phyloP scores from a whole-genome alignment of 2,329 filamentous ascomycete genomes.

The Graphilbum sp. region DNA sequence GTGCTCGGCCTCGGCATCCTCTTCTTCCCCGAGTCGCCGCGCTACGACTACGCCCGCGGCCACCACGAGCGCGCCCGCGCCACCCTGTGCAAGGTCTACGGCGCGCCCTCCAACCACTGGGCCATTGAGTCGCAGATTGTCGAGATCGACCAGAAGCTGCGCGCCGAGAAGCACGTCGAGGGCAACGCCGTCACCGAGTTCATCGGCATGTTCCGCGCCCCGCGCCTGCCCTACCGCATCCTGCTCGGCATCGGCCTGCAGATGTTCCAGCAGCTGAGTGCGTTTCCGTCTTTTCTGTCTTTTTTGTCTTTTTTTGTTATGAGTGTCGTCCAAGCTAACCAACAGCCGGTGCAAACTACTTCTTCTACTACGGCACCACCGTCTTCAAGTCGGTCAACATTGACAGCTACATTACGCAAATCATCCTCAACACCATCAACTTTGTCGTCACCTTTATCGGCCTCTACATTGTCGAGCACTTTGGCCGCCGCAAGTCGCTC shows the following conservation, averaged over 20 bases:
- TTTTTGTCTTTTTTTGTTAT: not conserved
- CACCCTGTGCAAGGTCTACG: slow-evolving; percentile 6
- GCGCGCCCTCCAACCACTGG: slow-evolving; percentile 6
- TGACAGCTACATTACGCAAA: slow-evolving; percentile 48
- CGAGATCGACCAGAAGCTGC: slow-evolving; percentile 14
- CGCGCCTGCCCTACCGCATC: slow-evolving; percentile 47
- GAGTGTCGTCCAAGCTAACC: not conserved
- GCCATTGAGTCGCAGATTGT: slow-evolving; percentile 7
- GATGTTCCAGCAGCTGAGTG: slow-evolving; percentile 48
- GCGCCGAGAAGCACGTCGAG: slow-evolving; percentile 21
- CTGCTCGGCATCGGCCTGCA: slow-evolving; percentile 46
- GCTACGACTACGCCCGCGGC: slow-evolving; percentile 17
- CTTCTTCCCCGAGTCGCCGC: slow-evolving; percentile 37
- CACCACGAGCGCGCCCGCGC: slow-evolving; percentile 4
- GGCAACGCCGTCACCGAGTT: slow-evolving; percentile 24
- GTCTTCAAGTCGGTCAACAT: slow-evolving; percentile 54
- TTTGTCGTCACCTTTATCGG: slow-evolving; percentile 46
- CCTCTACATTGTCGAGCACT: slow-evolving; percentile 51
- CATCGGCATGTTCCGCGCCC: slow-evolving; percentile 11
- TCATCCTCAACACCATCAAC: slow-evolving; percentile 30
- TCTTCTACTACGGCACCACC: slow-evolving; percentile 45
- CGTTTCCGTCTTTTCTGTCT: not conserved
- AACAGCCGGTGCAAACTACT: slow-evolving; percentile 33
- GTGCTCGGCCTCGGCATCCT: slow-evolving; percentile 36
- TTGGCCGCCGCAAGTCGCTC: slow-evolving; percentile 51